A percentile compares a stretch with the other conserved stretches of the same genome.
Conservation (phyloP, 2,329 filamentous ascomycete species). For the Aureobasidium sp. region DNA sequence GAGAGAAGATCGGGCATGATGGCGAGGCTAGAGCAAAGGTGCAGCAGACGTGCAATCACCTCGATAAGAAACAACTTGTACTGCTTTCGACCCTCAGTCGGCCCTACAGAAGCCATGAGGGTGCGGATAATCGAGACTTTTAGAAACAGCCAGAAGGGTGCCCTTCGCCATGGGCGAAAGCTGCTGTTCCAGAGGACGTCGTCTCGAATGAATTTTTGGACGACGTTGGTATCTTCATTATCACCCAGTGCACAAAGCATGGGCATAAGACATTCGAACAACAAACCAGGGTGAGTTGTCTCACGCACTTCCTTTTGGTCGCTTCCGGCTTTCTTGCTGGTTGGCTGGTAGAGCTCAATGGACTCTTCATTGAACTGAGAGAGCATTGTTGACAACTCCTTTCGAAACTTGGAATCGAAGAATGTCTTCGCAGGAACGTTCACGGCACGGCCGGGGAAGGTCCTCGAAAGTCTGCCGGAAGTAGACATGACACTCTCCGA, state of each 20-base stretch:
- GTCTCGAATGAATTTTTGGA: conserved; percentile 56
- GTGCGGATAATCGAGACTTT: conserved; percentile 52
- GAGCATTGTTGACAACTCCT: conserved; percentile 19
- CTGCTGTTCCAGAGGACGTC: conserved; percentile 34
- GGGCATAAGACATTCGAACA: conserved; percentile 55
- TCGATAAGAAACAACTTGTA: conserved; percentile 29
- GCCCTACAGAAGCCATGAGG: conserved; percentile 31
- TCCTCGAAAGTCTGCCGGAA: conserved; percentile 48
- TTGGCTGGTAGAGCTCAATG: conserved; percentile 20
- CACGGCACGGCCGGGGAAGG: conserved; percentile 53
- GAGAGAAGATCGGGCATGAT: conserved; percentile 17
- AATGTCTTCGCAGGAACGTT: conserved; percentile 39
- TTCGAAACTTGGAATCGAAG: conserved; percentile 23
- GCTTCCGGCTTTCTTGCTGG: conserved; percentile 43
- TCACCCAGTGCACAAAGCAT: conserved; percentile 51
- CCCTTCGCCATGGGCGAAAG: conserved; percentile 54
- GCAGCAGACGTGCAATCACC: conserved; percentile 43
- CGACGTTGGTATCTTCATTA: conserved; percentile 27
- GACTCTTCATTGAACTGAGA: conserved; percentile 14
- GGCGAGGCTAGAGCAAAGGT: conserved; percentile 27
- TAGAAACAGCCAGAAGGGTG: conserved; percentile 55
- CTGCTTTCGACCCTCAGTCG: not conserved
- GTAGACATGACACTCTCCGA: conserved; percentile 48
- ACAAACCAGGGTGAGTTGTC: conserved; percentile 49
- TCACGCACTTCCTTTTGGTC: conserved; percentile 50